Base-by-base conservation (phyloP, 371 early-diverging fungal species). In the Dinochytrium kinnereticum region DNA sequence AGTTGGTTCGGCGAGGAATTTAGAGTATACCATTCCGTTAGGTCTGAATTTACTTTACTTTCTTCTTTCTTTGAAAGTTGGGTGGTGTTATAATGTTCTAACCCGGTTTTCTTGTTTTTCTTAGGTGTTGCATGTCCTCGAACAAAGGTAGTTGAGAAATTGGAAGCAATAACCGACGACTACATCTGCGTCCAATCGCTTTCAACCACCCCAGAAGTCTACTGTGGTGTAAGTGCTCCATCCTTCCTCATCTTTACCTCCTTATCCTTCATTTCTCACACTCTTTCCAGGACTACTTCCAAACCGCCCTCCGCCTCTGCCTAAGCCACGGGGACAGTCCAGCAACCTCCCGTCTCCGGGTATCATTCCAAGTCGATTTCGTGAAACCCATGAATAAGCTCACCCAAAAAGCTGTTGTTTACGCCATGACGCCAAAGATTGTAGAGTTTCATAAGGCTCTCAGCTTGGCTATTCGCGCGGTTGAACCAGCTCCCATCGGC, bases 381-480 rank as follows among this genome's bases (percentile, higher is more conserved):
- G 38, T 66, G 30, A 66, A 66, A 44, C 31, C 31, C 49, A 30
- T 66, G 40, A 44, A 21, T 24, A 37, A 28, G 37, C 17, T 66
- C 19, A 10, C 49, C 44, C 44, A 44, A 44, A 7, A 30, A 24
- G 28, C 44, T 17, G 44, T 66, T 5, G n/a, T 66, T 10, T 40
- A 24, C 21, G 49, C 49, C 44, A 66, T 66, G 67, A 66, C 26
- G 44, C 67, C 67, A 10, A 66, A 66, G 67, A 30, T 66, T 7
- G 67, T 66, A 15, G 67, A 66, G 30, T 66, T 66, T 66, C 67
- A 66, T 66, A 15, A 40, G 19, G 67, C 67, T 2, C 28, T 66
- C 13, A 17, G 40, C 13, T 17, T n/a, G 10, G 67, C 38, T 3
- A n/a, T n/a, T n/a, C n/a, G n/a, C n/a, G n/a, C n/a, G n/a, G n/a